A percentile compares a stretch with the other conserved stretches of the same genome.
Conservation (phyloP, 2,329 filamentous ascomycete genomes). For the Fusarium circinatum region DNA sequence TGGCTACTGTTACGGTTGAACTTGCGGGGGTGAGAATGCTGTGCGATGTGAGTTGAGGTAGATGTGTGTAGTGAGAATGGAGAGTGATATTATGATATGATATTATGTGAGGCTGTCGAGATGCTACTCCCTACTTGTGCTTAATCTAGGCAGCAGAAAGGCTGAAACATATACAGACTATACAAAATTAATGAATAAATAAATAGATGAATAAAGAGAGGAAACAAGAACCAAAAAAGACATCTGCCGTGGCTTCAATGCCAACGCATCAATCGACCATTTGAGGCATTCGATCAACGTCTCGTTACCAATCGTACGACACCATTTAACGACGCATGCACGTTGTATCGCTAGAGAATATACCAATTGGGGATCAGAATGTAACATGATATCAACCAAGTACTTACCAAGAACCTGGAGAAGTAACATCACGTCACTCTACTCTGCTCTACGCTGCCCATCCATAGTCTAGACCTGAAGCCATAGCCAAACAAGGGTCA, state of each 20-base stretch:
- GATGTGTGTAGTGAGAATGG: background rate
- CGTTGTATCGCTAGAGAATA: background rate
- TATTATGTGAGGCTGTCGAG: background rate
- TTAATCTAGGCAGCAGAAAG: background rate
- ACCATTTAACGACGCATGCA: slow-evolving; percentile 28
- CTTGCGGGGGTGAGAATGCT: slow-evolving; percentile 32
- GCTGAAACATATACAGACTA: background rate
- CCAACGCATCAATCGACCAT: slow-evolving; percentile 40
- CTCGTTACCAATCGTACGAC: slow-evolving; percentile 38
- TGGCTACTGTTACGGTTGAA: background rate
- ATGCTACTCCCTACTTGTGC: background rate
- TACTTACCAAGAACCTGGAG: background rate
- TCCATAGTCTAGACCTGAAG: background rate
- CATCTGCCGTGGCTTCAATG: slow-evolving; percentile 30
- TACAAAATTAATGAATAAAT: background rate
- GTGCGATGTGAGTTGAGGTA: slow-evolving; percentile 24
- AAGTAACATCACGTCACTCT: background rate
- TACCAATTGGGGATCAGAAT: background rate
- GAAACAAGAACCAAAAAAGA: background rate
- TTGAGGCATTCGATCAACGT: slow-evolving; percentile 27
- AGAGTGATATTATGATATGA: background rate
- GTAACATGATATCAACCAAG: background rate
- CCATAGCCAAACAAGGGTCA: slow-evolving; percentile 15
- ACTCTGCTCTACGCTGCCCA: background rate
- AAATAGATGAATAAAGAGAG: background rate